Conservation (phyloP, 2,329 filamentous ascomycete genomes). For the Cyphellophora europaea region DNA sequence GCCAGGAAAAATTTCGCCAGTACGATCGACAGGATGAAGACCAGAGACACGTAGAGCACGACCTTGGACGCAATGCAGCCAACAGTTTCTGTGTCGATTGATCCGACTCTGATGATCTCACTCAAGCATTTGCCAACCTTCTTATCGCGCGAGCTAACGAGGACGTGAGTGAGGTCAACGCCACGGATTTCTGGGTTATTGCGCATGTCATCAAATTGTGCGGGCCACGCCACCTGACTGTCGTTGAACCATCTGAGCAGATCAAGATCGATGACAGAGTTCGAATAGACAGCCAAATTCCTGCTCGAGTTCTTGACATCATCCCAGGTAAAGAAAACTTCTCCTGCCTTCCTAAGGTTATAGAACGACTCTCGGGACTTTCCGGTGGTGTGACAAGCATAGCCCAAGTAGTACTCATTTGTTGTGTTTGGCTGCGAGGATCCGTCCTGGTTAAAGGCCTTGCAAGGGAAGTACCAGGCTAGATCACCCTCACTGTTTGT, state of each 20-base stretch:
- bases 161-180: conserved; percentile 79
- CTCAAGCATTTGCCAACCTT: conserved; percentile 76
- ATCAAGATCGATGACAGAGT: conserved; percentile 82
- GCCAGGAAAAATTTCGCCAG: conserved; percentile 79
- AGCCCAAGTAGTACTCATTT: conserved; percentile 68
- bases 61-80: conserved; percentile 97
- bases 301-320: conserved; percentile 82
- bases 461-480: conserved; percentile 97
- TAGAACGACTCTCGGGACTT: conserved; percentile 68
- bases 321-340: conserved; percentile 94
- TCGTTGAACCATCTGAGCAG: conserved; percentile 85
- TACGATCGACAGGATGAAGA: conserved; percentile 87
- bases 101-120: conserved; percentile 91
- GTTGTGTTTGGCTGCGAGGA: conserved; percentile 69
- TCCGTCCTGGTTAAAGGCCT: conserved; percentile 85
- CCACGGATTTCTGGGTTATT: conserved; percentile 64
- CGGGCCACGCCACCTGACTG: conserved; percentile 64
- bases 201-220: conserved; percentile 70
- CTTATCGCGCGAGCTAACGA: conserved; percentile 72
- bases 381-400: conserved; percentile 74
- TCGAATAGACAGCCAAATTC: conserved; percentile 90
- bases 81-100: conserved; percentile 88
- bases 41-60: conserved; percentile 85
- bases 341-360: conserved; percentile 57
- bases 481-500: conserved; percentile 64